phyloP scores from a whole-genome alignment of 2,329 filamentous ascomycete genomes.

The Microsporum ferrugineum region DNA sequence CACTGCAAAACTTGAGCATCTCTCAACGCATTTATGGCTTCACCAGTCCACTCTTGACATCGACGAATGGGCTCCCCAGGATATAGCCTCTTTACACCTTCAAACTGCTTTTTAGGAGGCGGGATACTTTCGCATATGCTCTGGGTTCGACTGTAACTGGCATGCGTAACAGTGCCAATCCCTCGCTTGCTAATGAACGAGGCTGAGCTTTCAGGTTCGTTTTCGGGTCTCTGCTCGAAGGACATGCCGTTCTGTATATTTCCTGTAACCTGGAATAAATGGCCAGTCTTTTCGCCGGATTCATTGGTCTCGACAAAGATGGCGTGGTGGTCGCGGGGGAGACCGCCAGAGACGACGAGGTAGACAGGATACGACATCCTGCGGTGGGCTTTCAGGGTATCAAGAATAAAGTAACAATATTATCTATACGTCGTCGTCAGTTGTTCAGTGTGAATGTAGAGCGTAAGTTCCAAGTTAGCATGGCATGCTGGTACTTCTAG shows the following conservation, averaged over 20 bases:
- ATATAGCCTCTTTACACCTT: constrained; percentile 20
- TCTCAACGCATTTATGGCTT: constrained; percentile 15
- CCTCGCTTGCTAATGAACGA: constrained; percentile 6
- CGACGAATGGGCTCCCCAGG: constrained; percentile 17
- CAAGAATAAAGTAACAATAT: too few relatives aligned
- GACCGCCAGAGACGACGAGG: constrained; percentile 13
- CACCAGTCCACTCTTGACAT: constrained; percentile 25
- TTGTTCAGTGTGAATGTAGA: too few relatives aligned
- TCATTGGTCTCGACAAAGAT: constrained; percentile 21
- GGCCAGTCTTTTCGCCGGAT: constrained; percentile 13
- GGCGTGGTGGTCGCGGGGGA: constrained; percentile 22
- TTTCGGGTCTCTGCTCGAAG: constrained; percentile 8
- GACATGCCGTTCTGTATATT: constrained; percentile 24
- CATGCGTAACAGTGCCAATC: constrained; percentile 5
- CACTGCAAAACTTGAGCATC: constrained; percentile 7
- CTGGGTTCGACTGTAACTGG: constrained; percentile 11
- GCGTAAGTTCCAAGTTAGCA: too few relatives aligned
- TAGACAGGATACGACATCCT: constrained; percentile 14
- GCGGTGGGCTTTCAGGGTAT: background rate
- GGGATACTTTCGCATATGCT: constrained; percentile 10
- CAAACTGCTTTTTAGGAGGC: constrained; percentile 24
- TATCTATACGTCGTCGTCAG: too few relatives aligned
- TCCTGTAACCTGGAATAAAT: constrained; percentile 22
- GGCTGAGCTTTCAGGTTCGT: constrained; percentile 5
- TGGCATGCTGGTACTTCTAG: too few relatives aligned